Evolutionary conservation across 2,329 filamentous ascomycete species (phyloP).

Genomic region (Colletotrichum nymphaeae): DNA sequence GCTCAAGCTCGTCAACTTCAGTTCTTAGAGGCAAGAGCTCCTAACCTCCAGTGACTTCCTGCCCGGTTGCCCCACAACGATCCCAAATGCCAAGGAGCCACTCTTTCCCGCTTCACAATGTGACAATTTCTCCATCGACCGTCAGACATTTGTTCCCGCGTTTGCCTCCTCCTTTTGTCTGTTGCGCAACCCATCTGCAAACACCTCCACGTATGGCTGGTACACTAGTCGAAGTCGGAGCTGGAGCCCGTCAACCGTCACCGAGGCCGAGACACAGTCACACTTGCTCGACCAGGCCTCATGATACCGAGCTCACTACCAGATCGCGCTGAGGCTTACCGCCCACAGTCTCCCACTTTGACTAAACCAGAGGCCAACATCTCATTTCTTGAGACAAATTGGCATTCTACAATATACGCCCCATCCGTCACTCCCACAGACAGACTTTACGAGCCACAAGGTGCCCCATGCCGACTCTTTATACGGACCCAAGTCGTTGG

Average conservation of each 20-base stretch:
- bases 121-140: slow-evolving; percentile 1
- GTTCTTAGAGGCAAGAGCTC: neutral
- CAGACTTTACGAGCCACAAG: neutral
- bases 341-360: no score
- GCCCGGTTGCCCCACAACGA: neutral
- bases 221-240: neutral
- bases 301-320: neutral
- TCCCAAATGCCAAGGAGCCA: slow-evolving; percentile 17
- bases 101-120: slow-evolving; percentile 24
- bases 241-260: neutral
- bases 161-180: neutral
- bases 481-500: neutral
- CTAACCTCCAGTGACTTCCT: no score
- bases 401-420: neutral
- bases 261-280: neutral
- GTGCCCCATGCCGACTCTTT: slow-evolving; percentile 6
- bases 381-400: neutral
- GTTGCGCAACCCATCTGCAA: neutral
- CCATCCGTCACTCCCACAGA: neutral
- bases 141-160: neutral
- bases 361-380: neutral
- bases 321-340: no score
- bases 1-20: neutral
- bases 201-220: neutral
- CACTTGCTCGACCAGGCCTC: neutral